These are phyloP conservation scores for Phlegmacium glaucopus DNA, from an alignment of 768 basidiomycete species.

Conservation along the genomic window DNA sequence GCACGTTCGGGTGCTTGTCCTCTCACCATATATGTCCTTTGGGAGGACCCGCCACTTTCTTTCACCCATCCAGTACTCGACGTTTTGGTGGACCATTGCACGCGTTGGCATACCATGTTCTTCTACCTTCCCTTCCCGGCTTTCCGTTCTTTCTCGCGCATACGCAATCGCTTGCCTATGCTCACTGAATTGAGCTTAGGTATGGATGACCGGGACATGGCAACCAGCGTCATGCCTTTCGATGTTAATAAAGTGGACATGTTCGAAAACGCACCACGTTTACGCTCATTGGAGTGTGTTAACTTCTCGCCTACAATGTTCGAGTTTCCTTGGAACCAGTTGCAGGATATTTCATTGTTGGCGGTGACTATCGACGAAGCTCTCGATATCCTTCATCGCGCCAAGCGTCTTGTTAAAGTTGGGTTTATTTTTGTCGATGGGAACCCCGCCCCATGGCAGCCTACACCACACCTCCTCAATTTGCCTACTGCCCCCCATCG, in stretches of 20 bases:
- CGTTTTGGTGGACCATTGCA: slow-evolving; percentile 25
- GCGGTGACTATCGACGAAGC: slow-evolving; percentile 30
- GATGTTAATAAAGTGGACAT: slow-evolving; percentile 18
- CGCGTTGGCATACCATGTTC: slow-evolving; percentile 31
- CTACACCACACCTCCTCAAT: background rate
- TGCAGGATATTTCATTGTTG: slow-evolving; percentile 28
- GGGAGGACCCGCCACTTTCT: slow-evolving; percentile 28
- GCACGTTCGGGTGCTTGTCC: slow-evolving; percentile 29
- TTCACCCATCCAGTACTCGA: slow-evolving; percentile 27
- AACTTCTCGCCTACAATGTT: slow-evolving; percentile 31
- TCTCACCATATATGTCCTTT: slow-evolving; percentile 30
- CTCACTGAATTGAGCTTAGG: slow-evolving; percentile 32
- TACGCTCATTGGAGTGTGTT: slow-evolving; percentile 31
- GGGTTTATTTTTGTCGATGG: slow-evolving; percentile 28
- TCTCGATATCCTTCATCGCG: slow-evolving; percentile 26
- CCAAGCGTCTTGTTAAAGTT: slow-evolving; percentile 22
- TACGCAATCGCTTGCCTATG: slow-evolving; percentile 25
- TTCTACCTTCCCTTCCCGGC: slow-evolving; percentile 31
- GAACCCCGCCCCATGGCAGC: background rate
- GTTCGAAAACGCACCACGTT: slow-evolving; percentile 27
- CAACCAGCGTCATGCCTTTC: slow-evolving; percentile 5
- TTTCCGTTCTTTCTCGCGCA: slow-evolving; percentile 23
- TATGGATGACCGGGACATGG: slow-evolving; percentile 23
- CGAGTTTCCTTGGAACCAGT: slow-evolving; percentile 32
- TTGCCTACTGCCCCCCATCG: background rate